Evolutionary conservation across 257 asterid genomes (phyloP), one percentile per base, ranked within the genome.

Genomic region (Fraxinus anomala): DNA sequence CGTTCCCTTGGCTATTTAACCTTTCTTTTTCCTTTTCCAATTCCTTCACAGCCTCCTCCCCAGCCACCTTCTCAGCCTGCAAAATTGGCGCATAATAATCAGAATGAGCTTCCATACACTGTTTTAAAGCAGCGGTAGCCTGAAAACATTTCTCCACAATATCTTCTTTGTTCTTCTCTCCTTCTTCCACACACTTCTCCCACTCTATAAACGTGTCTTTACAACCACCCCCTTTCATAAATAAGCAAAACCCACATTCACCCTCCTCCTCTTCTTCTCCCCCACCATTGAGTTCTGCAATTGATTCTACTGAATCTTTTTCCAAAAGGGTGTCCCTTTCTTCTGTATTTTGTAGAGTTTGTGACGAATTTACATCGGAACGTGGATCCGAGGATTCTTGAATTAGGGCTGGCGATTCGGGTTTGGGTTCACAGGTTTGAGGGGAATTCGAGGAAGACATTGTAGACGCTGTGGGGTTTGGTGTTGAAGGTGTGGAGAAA

Each of bases 101-200:
- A 19, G 90, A 75, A 80, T 93, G 89, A 39, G 81, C 95, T 75
- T 91, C 92, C 98, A 93, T 91, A 82, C 98, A 93, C 83, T 89
- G 88, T 84, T 76, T 90, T 72, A 93, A 83, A 78, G 86, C 78
- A 51, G 83, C 54, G 21, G 96, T 90, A 1, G 77, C 87, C 80
- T 87, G 86, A 65, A 82, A 83, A 67, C 98, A 90, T 84, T 86
- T 91, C 37, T 90, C 92, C 77, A 76, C 94, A 21, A 91, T 80
- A 80, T 93, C 94, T 44, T 90, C 93, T 0, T 82, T 44, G 33
- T 89, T 89, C 72, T 79, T 83, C 76, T 91, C 98, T 16, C 91
- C 92, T 80, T 84, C 97, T 42, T 79, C 85, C 61, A 87, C 79
- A 5, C 91, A 87, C 78, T 85, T 85, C 56, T 87, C 89, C 91